Conservation (phyloP, 176 grass and related monocot genomes). For the Alopecurus myosuroides region DNA sequence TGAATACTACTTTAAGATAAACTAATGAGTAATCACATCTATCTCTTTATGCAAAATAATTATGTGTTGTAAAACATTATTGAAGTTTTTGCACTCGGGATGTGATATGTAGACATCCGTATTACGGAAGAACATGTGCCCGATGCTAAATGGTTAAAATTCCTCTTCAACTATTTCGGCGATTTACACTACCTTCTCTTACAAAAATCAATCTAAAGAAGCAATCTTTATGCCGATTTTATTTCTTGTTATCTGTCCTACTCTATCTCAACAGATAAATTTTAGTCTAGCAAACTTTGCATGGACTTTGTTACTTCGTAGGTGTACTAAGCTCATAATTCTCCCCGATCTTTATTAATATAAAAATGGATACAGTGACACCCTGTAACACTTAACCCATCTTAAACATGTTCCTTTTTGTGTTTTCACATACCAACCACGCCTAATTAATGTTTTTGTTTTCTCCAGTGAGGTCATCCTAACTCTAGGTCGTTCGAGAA, state of each 20-base stretch:
- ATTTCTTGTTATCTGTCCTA: not conserved
- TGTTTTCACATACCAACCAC: not conserved
- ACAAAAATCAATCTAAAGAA: not conserved
- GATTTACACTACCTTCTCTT: not conserved
- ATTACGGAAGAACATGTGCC: not conserved
- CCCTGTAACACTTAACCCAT: not conserved
- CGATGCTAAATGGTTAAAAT: not conserved
- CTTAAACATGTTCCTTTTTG: not conserved
- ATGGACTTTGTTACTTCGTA: not conserved
- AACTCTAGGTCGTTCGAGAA: slow-evolving; percentile 91
- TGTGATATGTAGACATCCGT: not conserved
- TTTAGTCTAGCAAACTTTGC: not conserved
- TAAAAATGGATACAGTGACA: not conserved
- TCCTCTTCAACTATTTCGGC: not conserved
- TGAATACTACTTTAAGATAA: not conserved
- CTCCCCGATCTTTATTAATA: not conserved
- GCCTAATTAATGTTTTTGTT: slow-evolving; percentile 25
- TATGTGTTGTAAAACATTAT: not conserved
- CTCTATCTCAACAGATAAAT: not conserved
- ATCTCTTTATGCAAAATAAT: not conserved
- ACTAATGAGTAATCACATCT: not conserved
- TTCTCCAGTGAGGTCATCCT: slow-evolving; percentile 91
- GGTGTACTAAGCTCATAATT: not conserved
- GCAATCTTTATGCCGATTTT: not conserved
- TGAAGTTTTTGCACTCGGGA: not conserved